Conservation (phyloP, 305 asterid genomes). For the Lippia alba region DNA sequence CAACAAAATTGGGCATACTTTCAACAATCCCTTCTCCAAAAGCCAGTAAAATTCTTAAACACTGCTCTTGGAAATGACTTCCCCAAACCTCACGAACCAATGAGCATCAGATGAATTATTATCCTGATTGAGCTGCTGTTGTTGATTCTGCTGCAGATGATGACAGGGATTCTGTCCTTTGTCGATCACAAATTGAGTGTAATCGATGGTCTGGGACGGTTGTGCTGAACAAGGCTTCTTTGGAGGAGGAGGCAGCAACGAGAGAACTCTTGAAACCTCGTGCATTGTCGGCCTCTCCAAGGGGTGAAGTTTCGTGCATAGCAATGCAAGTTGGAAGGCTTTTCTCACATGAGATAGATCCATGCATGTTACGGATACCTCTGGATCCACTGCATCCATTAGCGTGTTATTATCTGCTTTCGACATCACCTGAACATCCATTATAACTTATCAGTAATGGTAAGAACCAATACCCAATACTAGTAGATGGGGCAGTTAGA, state of each 20-base stretch:
- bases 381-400: constrained; percentile 93
- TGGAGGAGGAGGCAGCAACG: constrained; percentile 71
- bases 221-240: constrained; percentile 43
- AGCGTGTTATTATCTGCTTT: constrained; percentile 85
- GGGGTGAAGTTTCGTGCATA: constrained; percentile 79
- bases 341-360: constrained; percentile 70
- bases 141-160: constrained; percentile 41
- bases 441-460: too few relatives aligned
- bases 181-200: constrained; percentile 58
- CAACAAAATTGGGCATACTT: not conserved
- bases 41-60: constrained; percentile 36
- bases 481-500: too few relatives aligned
- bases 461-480: too few relatives aligned
- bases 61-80: constrained; percentile 80
- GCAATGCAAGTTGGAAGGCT: constrained; percentile 86
- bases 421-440: constrained; percentile 60
- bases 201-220: constrained; percentile 48
- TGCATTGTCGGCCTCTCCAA: constrained; percentile 93
- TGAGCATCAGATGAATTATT: constrained; percentile 77
- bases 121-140: constrained; percentile 33
- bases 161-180: constrained; percentile 50
- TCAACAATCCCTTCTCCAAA: not conserved
- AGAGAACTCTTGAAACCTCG: constrained; percentile 78
- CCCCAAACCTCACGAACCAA: constrained; percentile 88
- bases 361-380: constrained; percentile 87